Conservation (phyloP, 306 rosid species). For the Abrus pulchellus region DNA sequence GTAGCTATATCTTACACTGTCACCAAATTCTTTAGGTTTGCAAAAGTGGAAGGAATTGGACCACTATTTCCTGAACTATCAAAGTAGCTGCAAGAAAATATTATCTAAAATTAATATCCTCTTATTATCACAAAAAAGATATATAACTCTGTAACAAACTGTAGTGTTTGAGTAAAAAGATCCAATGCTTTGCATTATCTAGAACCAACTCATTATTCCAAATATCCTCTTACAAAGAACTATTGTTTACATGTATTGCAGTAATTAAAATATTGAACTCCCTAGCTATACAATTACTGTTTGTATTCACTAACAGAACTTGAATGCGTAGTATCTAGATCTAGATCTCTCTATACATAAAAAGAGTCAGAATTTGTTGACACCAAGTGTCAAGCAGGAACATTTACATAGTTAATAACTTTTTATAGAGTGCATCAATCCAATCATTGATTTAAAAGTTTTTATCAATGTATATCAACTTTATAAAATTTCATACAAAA, state of each 20-base stretch:
- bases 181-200: background rate
- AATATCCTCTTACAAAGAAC: background rate
- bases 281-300: background rate
- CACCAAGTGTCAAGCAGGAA: no score
- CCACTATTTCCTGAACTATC: constrained; percentile 86
- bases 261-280: background rate
- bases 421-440: no score
- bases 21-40: constrained; percentile 57
- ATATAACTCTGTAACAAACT: background rate
- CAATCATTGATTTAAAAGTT: no score
- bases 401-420: no score
- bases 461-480: no score
- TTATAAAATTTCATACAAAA: no score
- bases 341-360: background rate
- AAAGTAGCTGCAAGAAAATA: constrained; percentile 64
- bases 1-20: constrained; percentile 64
- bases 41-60: constrained; percentile 78
- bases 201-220: background rate
- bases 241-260: background rate
- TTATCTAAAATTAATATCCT: constrained; percentile 34
- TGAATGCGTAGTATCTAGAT: background rate
- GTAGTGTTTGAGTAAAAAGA: constrained; percentile 12
- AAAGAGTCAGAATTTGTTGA: no score
- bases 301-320: constrained; percentile 2
- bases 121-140: background rate